Conservation (phyloP, 768 basidiomycete genomes). For the Neoboletus subvelutipes region DNA sequence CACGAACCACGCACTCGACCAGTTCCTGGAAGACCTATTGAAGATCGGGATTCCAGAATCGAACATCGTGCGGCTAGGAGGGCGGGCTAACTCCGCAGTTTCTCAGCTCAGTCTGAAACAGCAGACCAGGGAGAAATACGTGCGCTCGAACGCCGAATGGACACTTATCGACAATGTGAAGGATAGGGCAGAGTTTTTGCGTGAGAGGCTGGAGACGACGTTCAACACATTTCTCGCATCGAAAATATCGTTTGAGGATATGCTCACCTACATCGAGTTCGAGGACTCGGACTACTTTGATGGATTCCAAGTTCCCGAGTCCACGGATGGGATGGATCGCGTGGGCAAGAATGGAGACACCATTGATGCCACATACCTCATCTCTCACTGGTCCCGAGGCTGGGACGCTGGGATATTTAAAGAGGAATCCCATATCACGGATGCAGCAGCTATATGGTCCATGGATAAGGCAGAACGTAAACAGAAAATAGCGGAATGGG, state of each 20-base stretch:
- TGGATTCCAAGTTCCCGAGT: slow-evolving; percentile 45
- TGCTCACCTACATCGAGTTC: slow-evolving; percentile 52
- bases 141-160: slow-evolving; percentile 38
- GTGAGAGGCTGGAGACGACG: slow-evolving; percentile 22
- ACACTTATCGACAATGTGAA: slow-evolving; percentile 42
- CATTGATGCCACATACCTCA: slow-evolving; percentile 41
- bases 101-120: slow-evolving; percentile 45
- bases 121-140: slow-evolving; percentile 30
- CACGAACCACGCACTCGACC: slow-evolving; percentile 72
- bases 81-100: slow-evolving; percentile 52
- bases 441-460: slow-evolving; percentile 37
- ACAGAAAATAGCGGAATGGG: slow-evolving; percentile 35
- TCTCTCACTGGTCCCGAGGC: slow-evolving; percentile 48
- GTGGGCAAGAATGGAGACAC: slow-evolving; percentile 43
- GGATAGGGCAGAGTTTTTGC: slow-evolving; percentile 6
- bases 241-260: slow-evolving; percentile 23
- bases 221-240: slow-evolving; percentile 32
- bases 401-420: slow-evolving; percentile 44
- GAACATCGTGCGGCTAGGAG: slow-evolving; percentile 53
- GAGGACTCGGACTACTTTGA: slow-evolving; percentile 44
- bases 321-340: slow-evolving; percentile 43
- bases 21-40: slow-evolving; percentile 61
- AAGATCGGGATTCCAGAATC: slow-evolving; percentile 53
- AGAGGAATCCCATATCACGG: slow-evolving; percentile 20
- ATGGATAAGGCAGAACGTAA: slow-evolving; percentile 33